These are phyloP conservation scores for Arachis stenosperma DNA, from an alignment of 306 rosid species.

Conservation along the genomic window DNA sequence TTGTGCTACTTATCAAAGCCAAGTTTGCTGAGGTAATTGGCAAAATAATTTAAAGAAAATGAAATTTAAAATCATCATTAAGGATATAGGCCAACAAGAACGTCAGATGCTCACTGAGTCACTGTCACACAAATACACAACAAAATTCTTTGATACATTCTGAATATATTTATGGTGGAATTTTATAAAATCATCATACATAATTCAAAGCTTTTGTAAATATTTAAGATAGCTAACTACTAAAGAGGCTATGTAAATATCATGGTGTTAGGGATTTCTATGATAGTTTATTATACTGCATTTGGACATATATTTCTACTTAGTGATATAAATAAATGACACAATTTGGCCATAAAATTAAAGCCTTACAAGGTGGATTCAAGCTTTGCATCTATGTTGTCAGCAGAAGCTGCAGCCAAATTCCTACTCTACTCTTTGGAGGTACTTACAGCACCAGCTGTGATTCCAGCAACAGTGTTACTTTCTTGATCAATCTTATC, in stretches of 20 bases:
- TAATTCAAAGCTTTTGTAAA: background rate
- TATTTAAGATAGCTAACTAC: background rate
- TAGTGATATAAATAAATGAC: no score
- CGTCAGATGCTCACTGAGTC: conserved; percentile 24
- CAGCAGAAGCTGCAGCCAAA: no score
- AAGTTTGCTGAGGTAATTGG: no score
- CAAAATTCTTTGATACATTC: background rate
- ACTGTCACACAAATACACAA: background rate
- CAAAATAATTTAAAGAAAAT: no score
- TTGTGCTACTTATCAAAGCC: no score
- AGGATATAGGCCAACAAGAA: background rate
- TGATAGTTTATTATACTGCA: background rate
- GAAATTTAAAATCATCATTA: no score
- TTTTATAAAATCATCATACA: background rate
- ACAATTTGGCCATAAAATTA: background rate
- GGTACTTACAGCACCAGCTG: no score
- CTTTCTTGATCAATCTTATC: no score
- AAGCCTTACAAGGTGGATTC: background rate
- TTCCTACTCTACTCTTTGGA: no score
- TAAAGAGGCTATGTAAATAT: background rate
- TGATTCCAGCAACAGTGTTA: no score
- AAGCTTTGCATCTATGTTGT: no score
- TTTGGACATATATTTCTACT: background rate
- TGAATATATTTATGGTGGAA: background rate
- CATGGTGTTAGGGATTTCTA: background rate